phyloP scores from a whole-genome alignment of 202 grass and related monocot genomes.

The Bolboschoenoplectus hybrid region DNA sequence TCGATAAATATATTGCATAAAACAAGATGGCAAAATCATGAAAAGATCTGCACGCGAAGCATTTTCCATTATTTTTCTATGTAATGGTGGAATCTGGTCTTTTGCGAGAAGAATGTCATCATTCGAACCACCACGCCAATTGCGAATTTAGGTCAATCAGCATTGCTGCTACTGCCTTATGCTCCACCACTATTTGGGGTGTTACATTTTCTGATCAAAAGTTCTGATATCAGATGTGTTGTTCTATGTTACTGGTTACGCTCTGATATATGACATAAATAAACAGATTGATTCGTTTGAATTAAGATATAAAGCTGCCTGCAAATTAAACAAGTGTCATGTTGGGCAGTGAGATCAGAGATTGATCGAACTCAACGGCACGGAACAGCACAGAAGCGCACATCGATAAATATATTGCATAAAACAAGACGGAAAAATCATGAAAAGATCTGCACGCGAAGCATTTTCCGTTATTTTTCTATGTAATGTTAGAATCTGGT shows the following conservation, averaged over 20 bases:
- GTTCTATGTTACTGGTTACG: constrained; percentile 20
- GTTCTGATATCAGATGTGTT: not conserved
- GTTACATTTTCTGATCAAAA: not conserved
- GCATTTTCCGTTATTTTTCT: not conserved
- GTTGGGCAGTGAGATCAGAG: constrained; percentile 54
- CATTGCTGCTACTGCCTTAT: too few relatives aligned
- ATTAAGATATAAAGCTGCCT: constrained; percentile 19
- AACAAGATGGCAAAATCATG: constrained; percentile 31
- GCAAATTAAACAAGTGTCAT: constrained; percentile 60
- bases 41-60: constrained; percentile 44
- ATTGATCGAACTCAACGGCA: not conserved
- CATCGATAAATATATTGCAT: constrained; percentile 31
- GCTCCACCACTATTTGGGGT: not conserved
- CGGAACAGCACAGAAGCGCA: constrained; percentile 39
- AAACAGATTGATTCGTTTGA: not conserved
- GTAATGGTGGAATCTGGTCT: not conserved
- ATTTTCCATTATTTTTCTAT: not conserved
- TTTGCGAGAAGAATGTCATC: not conserved
- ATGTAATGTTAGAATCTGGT: not conserved
- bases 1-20: constrained; percentile 30
- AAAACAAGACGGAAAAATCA: constrained; percentile 12
- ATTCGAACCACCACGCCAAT: not conserved
- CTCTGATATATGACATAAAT: constrained; percentile 22
- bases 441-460: constrained; percentile 48
- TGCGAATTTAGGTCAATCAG: not conserved